Evolutionary conservation across 768 basidiomycete genomes (phyloP).

Genomic region (Phanerochaete sordida): DNA sequence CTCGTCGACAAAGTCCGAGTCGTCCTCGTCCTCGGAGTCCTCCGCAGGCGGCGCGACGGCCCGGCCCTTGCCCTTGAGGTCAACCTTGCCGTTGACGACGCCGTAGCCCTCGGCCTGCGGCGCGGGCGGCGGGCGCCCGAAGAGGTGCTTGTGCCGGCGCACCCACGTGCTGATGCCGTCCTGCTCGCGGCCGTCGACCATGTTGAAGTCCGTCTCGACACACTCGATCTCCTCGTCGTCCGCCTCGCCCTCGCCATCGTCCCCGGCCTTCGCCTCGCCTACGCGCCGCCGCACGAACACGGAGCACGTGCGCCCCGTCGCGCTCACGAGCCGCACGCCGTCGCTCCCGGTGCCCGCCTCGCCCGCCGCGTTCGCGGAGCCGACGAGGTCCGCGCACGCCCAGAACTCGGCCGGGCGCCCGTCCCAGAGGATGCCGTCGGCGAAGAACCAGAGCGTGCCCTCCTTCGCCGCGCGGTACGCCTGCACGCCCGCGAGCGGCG

Average conservation of each 20-base stretch:
- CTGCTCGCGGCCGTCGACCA: slow-evolving; percentile 70
- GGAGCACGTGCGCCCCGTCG: slow-evolving; percentile 65
- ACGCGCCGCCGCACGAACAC: slow-evolving; percentile 39
- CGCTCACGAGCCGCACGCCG: slow-evolving; percentile 47
- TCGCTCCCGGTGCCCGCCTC: slow-evolving; percentile 41
- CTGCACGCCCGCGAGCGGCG: slow-evolving; percentile 49
- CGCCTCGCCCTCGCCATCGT: slow-evolving; percentile 20
- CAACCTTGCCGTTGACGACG: slow-evolving; percentile 10
- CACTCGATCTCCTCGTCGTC: slow-evolving; percentile 41
- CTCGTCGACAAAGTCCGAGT: slow-evolving; percentile 29
- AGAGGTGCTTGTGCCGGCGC: slow-evolving; percentile 48
- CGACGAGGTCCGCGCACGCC: slow-evolving; percentile 52
- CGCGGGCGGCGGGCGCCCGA: slow-evolving; percentile 23
- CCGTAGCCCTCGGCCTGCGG: slow-evolving; percentile 6
- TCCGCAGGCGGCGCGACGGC: slow-evolving; percentile 11
- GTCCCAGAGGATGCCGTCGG: slow-evolving; percentile 68
- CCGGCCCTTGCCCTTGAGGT: slow-evolving; percentile 13
- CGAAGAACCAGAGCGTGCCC: slow-evolving; percentile 71
- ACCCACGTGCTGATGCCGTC: slow-evolving; percentile 66
- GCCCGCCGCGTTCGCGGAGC: slow-evolving; percentile 22
- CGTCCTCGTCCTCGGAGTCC: slow-evolving; percentile 29
- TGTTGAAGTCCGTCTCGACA: slow-evolving; percentile 63
- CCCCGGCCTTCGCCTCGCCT: slow-evolving; percentile 26
- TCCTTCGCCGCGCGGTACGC: slow-evolving; percentile 71
- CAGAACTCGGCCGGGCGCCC: slow-evolving; percentile 78